Evolutionary conservation across 139 green algal species (phyloP).

Genomic region (Ettlia oleoabundans): DNA sequence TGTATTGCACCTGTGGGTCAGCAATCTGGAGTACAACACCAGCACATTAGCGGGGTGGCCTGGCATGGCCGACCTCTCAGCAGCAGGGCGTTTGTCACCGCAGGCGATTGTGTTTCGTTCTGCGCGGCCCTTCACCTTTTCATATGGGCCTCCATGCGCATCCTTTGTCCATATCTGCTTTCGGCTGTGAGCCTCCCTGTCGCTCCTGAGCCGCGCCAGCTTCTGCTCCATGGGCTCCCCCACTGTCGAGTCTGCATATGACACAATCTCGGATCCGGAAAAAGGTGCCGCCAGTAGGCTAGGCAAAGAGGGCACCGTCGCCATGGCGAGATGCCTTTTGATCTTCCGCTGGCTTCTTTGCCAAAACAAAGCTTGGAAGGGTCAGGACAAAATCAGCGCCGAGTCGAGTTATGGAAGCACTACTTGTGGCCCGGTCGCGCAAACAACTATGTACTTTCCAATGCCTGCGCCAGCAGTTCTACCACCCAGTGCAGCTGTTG

Average conservation of each 20-base stretch:
- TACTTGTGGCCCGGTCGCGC: no score
- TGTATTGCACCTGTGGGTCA: no score
- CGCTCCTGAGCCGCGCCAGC: conserved; percentile 36
- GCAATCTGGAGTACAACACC: no score
- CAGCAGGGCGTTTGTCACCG: not conserved
- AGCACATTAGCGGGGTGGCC: no score
- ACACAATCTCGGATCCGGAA: not conserved
- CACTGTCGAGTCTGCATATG: not conserved
- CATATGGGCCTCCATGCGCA: conserved; percentile 78
- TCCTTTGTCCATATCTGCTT: conserved; percentile 82
- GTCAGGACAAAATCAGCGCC: not conserved
- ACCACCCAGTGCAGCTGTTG: no score
- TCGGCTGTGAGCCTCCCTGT: conserved; percentile 61
- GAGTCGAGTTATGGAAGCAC: not conserved
- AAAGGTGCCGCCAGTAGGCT: not conserved
- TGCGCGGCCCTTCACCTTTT: conserved; percentile 51
- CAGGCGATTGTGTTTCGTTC: no score
- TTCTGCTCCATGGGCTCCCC: not conserved
- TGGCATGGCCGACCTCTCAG: no score
- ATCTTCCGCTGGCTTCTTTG: not conserved
- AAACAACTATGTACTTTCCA: no score
- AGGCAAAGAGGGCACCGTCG: not conserved
- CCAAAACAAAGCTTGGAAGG: not conserved
- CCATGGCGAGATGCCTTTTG: not conserved
- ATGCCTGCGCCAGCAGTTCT: no score